phyloP scores from a whole-genome alignment of 345 rosid genomes.

The Cardamine occulta region DNA sequence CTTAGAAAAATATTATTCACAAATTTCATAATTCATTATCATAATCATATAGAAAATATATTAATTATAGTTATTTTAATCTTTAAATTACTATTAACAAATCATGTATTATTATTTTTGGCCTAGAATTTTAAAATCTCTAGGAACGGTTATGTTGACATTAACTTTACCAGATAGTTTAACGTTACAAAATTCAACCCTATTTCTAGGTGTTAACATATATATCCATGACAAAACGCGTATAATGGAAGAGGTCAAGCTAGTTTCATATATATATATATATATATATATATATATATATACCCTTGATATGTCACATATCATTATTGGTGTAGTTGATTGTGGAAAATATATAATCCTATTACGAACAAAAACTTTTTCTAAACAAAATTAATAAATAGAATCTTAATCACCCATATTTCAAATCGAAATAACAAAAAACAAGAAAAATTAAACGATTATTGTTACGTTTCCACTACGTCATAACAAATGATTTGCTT shows the following conservation, averaged over 20 bases:
- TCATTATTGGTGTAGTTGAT: background rate
- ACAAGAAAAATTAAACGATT: background rate
- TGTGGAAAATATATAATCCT: background rate
- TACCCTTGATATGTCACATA: slow-evolving; percentile 1
- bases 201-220: background rate
- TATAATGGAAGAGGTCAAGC: background rate
- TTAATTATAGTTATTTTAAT: too few relatives aligned
- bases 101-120: too few relatives aligned
- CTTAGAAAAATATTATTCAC: too few relatives aligned
- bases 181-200: background rate
- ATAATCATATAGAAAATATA: too few relatives aligned
- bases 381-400: background rate
- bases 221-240: slow-evolving; percentile 5
- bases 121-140: too few relatives aligned
- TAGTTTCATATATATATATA: background rate
- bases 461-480: slow-evolving; percentile 29
- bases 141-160: too few relatives aligned
- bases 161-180: background rate
- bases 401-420: background rate
- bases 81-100: too few relatives aligned
- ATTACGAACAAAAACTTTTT: background rate
- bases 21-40: too few relatives aligned
- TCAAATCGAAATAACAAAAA: background rate
- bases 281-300: background rate
- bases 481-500: slow-evolving; percentile 20